Percentiles rank a stretch among this genome's conserved stretches.
Evolutionary conservation across 164 flowering plant species (phyloP).

Genomic region (Magnolia changhungtana): DNA sequence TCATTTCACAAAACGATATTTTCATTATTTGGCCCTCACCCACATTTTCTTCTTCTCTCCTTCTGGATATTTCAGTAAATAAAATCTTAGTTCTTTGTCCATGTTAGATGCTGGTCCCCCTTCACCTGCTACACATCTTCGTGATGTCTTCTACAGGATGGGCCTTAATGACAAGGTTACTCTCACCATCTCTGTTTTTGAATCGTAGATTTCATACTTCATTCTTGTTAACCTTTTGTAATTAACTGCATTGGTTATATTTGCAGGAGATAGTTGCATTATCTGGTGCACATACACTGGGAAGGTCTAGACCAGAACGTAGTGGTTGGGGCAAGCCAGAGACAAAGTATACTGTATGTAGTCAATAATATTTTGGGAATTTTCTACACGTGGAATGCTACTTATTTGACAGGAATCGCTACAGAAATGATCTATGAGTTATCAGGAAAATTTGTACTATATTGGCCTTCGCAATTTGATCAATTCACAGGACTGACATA

Average conservation of each 20-base stretch:
- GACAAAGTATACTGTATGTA: slow-evolving; percentile 87
- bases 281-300: slow-evolving; percentile 98
- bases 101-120: slow-evolving; percentile 90
- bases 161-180: slow-evolving; percentile 90
- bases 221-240: not conserved
- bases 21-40: not conserved
- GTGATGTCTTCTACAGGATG: slow-evolving; percentile 94
- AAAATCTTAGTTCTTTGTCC: slow-evolving; percentile 1
- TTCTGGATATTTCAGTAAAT: not conserved
- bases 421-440: too few species aligned
- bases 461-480: too few species aligned
- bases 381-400: not conserved
- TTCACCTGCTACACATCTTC: slow-evolving; percentile 85
- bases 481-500: too few species aligned
- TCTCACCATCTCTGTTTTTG: not conserved
- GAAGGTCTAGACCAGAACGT: slow-evolving; percentile 95
- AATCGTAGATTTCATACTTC: slow-evolving; percentile 1
- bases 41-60: not conserved
- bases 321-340: slow-evolving; percentile 99
- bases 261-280: slow-evolving; percentile 93
- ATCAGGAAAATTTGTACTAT: too few species aligned
- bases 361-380: not conserved
- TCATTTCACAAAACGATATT: not conserved
- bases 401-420: not conserved
- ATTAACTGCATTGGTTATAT: slow-evolving; percentile 1